Evolutionary conservation across 305 asterid species (phyloP).

Genomic region (Fraxinus angustifolia): DNA sequence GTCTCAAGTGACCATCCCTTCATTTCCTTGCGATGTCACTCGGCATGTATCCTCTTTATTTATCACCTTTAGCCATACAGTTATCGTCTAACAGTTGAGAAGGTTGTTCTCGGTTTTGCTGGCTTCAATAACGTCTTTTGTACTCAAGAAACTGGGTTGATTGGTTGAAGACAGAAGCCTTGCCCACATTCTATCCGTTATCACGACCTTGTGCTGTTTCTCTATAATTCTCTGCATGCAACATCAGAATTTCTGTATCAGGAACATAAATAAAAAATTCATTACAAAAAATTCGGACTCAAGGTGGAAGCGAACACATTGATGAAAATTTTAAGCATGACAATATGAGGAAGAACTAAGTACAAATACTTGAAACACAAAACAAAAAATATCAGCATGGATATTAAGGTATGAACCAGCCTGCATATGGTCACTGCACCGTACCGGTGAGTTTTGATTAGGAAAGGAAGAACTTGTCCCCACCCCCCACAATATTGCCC

Average conservation of each 20-base stretch:
- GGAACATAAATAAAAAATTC: neutral
- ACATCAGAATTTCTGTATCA: neutral
- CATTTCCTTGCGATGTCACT: neutral
- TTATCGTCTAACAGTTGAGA: slow-evolving; percentile 28
- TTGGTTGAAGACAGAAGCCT: slow-evolving; percentile 75
- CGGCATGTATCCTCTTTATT: neutral
- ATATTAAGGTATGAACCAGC: neutral
- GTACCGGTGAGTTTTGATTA: neutral
- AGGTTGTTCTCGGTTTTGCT: slow-evolving; percentile 32
- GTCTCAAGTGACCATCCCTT: neutral
- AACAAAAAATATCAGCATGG: neutral
- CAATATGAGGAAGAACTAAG: neutral
- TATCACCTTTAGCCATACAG: neutral
- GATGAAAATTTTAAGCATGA: neutral
- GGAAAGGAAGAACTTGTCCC: neutral
- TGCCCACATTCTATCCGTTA: slow-evolving; percentile 93
- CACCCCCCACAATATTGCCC: neutral
- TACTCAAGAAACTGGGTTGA: slow-evolving; percentile 71
- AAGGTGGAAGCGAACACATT: neutral
- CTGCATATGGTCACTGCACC: neutral
- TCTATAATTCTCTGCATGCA: slow-evolving; percentile 59
- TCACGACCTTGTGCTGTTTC: slow-evolving; percentile 62
- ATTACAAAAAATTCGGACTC: neutral
- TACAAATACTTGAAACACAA: neutral
- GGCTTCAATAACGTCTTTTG: slow-evolving; percentile 27